Conservation (phyloP, 768 basidiomycete genomes). For the Obba rivulosa region DNA sequence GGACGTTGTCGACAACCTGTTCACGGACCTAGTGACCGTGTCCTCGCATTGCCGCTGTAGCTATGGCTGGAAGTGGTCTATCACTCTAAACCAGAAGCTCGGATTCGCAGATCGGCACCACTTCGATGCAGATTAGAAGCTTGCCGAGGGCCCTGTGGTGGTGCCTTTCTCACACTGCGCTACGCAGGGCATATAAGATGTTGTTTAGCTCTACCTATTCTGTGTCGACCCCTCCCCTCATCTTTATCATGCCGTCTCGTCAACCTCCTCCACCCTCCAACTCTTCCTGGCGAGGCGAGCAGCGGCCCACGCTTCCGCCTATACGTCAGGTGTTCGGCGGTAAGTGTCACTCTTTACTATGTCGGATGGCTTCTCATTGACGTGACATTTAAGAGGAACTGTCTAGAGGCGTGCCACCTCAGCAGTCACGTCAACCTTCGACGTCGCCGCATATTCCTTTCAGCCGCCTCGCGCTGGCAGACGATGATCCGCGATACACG, state of each 20-base stretch:
- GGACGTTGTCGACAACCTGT: too few relatives aligned
- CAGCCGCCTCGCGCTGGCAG: conserved; percentile 16
- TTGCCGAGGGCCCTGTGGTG: conserved; percentile 4
- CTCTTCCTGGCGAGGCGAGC: conserved; percentile 17
- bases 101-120: conserved; percentile 6
- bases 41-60: too few relatives aligned
- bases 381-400: conserved; percentile 15
- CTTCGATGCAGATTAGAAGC: not conserved
- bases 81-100: conserved; percentile 4
- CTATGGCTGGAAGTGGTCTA: too few relatives aligned
- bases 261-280: conserved; percentile 15
- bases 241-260: conserved; percentile 19
- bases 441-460: conserved; percentile 19
- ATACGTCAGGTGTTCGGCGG: conserved; percentile 69
- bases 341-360: conserved; percentile 18
- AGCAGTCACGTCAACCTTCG: conserved; percentile 13
- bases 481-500: conserved; percentile 14
- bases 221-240: conserved; percentile 2
- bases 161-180: conserved; percentile 9
- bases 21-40: too few relatives aligned
- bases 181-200: conserved; percentile 8
- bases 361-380: not conserved
- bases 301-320: conserved; percentile 62
- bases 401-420: conserved; percentile 19
- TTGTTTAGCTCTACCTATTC: conserved; percentile 4